These are phyloP conservation scores for Erythrobasidium yunnanense DNA, from an alignment of 768 basidiomycete genomes.

Conservation along the genomic window DNA sequence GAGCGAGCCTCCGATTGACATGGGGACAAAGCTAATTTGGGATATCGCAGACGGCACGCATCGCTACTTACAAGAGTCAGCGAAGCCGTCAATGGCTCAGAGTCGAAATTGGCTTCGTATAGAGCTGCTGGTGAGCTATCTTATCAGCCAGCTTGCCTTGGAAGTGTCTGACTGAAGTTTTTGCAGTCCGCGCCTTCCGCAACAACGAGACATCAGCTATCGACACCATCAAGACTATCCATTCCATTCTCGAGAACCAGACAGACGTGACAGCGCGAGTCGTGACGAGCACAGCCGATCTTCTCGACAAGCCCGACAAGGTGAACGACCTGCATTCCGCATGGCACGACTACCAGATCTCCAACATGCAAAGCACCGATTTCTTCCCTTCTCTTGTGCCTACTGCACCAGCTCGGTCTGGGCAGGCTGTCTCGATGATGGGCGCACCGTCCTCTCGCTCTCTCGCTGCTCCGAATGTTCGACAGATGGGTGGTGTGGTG, in stretches of 20 bases:
- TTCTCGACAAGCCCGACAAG: conserved; percentile 76
- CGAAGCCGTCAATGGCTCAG: conserved; percentile 40
- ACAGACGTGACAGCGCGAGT: conserved; percentile 57
- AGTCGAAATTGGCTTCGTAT: conserved; percentile 43
- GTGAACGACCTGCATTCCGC: conserved; percentile 59
- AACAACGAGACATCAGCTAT: conserved; percentile 64
- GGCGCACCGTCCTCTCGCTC: not conserved
- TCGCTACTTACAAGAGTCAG: conserved; percentile 55
- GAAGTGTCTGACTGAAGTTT: conserved; percentile 52
- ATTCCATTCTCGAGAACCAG: conserved; percentile 59
- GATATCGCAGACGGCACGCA: conserved; percentile 52
- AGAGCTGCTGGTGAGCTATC: conserved; percentile 40
- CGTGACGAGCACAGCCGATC: conserved; percentile 51
- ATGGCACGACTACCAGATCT: conserved; percentile 73
- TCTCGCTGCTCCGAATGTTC: not conserved
- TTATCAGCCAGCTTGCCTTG: conserved; percentile 52
- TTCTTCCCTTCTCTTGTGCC: conserved; percentile 26
- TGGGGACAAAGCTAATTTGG: not conserved
- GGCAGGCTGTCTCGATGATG: too few relatives aligned
- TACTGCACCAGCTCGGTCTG: not conserved
- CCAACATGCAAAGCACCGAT: conserved; percentile 47
- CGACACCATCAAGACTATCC: conserved; percentile 80
- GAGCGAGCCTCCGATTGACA: not conserved
- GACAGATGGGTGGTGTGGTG: not conserved
- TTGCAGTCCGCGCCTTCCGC: conserved; percentile 68